Evolutionary conservation across 2,329 filamentous ascomycete species (phyloP), one percentile per base, ranked within the genome.

Genomic region (Colletotrichum endophyticum): DNA sequence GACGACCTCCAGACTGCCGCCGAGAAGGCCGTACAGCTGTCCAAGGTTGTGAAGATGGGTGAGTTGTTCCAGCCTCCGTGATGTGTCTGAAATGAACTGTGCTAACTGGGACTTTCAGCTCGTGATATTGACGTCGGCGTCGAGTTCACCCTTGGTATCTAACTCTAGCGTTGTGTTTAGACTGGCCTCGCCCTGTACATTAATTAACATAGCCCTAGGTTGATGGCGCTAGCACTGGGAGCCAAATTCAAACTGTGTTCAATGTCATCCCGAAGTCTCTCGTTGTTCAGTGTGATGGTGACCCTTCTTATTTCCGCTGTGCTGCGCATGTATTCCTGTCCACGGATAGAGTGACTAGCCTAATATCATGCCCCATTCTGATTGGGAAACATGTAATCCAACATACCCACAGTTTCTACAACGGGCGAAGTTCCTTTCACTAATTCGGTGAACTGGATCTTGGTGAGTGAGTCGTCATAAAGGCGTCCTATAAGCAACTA

Each of bases 1-100:
- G 96, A 99, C 85, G 97, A 99, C 88, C 92, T 99, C 82, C 97
- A 99, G 89, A 97, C 89, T 84, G 97, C 97, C 57, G 97, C 97
- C 79, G 97, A 99, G 92, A 99, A 98, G 92, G 95, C 96, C 34
- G 97, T 99, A 79, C 96, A 99, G 88, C 96, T 99, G 87, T 98
- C 96, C 83, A 99, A 98, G 92, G 95, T 99, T 81, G 97, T 99
- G 83, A 99, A 99, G 94, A 95, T 98, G 93, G 95, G 94, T 95
- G 89, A 89, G 93, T 91, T 64, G 66, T 36, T 15, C 27, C 25
- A 27, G 25, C 25, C 12, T 9, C 39, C 64, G 6, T 27, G 30
- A 53, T 49, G 66, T 34, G 30, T 57, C 25, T 57, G 61, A 73
- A 28, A 62, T 71, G 30, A 75, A 71, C 34, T 32, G 34, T 69